Conservation (phyloP, 805 yeast species). For the Ogataea saltuana region DNA sequence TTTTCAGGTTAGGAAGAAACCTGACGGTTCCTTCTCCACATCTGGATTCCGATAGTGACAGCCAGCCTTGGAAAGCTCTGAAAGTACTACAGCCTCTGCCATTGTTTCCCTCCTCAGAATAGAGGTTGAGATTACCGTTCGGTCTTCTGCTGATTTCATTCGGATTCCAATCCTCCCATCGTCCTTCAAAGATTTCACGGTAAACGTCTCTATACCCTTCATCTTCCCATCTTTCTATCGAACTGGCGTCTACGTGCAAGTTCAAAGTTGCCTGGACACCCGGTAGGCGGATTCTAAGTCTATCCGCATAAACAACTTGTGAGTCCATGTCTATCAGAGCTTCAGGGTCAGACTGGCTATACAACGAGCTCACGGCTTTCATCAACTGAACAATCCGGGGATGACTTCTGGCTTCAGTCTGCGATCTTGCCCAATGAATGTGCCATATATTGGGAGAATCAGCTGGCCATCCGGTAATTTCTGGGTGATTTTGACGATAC, state of each 20-base stretch:
- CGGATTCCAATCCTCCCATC: conserved; percentile 47
- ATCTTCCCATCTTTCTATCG: conserved; percentile 50
- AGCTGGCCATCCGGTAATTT: conserved; percentile 29
- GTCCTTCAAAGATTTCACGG: conserved; percentile 38
- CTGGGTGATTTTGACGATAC: conserved; percentile 33
- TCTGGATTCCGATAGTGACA: conserved; percentile 39
- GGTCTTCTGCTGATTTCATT: conserved; percentile 38
- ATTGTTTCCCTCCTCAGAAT: conserved; percentile 22
- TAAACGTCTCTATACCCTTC: conserved; percentile 39
- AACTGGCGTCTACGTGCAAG: conserved; percentile 45
- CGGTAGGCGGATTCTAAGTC: conserved; percentile 42
- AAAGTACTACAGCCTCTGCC: conserved; percentile 22
- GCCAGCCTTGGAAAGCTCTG: conserved; percentile 48
- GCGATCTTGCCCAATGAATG: conserved; percentile 43
- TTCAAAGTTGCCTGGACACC: conserved; percentile 39
- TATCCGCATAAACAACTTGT: conserved; percentile 43
- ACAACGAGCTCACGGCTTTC: conserved; percentile 18
- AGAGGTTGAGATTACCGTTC: conserved; percentile 36
- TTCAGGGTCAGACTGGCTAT: conserved; percentile 25
- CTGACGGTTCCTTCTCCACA: conserved; percentile 42
- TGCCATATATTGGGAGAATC: conserved; percentile 34
- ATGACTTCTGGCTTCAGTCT: conserved; percentile 41
- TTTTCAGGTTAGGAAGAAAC: conserved; percentile 39
- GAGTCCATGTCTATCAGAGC: conserved; percentile 33
- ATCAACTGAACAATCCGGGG: conserved; percentile 36